Evolutionary conservation across 129 eudicot species (phyloP), one percentile per base, ranked within the genome.

Genomic region (Flaveria linearis): DNA sequence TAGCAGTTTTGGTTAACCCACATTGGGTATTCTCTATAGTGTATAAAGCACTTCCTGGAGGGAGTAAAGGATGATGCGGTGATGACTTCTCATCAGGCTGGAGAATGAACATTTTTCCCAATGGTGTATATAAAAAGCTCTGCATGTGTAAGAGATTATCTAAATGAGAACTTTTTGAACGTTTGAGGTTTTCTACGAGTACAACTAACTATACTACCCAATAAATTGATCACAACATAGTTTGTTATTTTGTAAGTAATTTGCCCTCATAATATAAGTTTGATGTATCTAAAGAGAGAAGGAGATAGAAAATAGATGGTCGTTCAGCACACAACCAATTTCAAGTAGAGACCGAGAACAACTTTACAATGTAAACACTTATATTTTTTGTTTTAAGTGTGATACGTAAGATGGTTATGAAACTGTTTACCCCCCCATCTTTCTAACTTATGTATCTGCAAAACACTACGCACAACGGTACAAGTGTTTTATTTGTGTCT

Each of bases 51-150:
- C 82, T 84, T 49, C 96, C 98, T 2, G 82, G 68, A 43, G 96
- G 93, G 41, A 94, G 98, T 47, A 91, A 28, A n/a, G 96, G 97
- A 72, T 94, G 98, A 22, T 83, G 71, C 9, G 96, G 98, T 12
- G 98, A 94, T 2, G 86, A 70, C 49, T 79, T 87, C 46, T 85
- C 98, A 22, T 87, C 87, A 0, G 98, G 98, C 73, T 94, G 98
- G 71, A 94, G 93, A 13, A 94, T 88, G 66, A 91, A 94, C 82
- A 91, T 82, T 75, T 93, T 87, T 9, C 98, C 98, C 85, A 94
- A 53, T 7, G 98, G 96, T 30, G 96, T 68, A 65, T 93, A 93
- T 64, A 94, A 64, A 57, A 91, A 2, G 63, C 92, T 88, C 98
- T 94, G 91, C 96, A 56, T 74, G 67, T 57, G 14, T 45, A 45